Base-by-base conservation (phyloP, 2,329 filamentous ascomycete genomes). In the Sclerotiophoma versabilis region DNA sequence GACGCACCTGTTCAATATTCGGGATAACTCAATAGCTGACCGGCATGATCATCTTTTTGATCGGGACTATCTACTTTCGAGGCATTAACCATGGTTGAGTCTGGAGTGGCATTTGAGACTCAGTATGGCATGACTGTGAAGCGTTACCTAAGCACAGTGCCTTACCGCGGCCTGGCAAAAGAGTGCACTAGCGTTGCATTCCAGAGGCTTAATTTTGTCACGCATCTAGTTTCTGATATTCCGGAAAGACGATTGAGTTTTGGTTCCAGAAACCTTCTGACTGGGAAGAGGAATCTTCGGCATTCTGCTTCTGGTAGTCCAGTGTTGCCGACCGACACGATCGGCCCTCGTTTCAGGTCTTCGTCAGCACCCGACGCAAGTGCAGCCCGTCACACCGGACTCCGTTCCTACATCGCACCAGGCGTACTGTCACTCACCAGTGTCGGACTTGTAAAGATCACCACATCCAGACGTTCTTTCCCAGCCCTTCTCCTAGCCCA, bases 381-480 rank as follows among this genome's bases (percentile, higher is more conserved):
- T 25, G 12, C n/a, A 36, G 8, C 17, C 7, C 27, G 9, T 25
- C 7, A n/a, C 41, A 44, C 26, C 38, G 12, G 45, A 32, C 51
- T 32, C 45, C 51, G 45, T 39, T 19, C 45, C 27, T 45, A 46
- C 51, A 46, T 46, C 14, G 7, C 34, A 29, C 39, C 15, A 34
- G 9, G 30, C 39, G 23, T n/a, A 19, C 26, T 39, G 26, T n/a
- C 17, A 19, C 26, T 6, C 25, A 43, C 19, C 44, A 39, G 27
- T 11, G 14, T 29, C 27, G 33, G 20, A 27, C 6, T 39, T 39
- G 26, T 15, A 45, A 29, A 49, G 17, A 15, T 17, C 14, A 37
- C 11, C 33, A 15, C 38, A 49, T 38, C 38, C 38, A 54, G 38
- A 54, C 51, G 27, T 44, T 29, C 51, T 46, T 32, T 41, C 29